Evolutionary conservation across 345 rosid genomes (phyloP).

Genomic region (Camelina hispida): DNA sequence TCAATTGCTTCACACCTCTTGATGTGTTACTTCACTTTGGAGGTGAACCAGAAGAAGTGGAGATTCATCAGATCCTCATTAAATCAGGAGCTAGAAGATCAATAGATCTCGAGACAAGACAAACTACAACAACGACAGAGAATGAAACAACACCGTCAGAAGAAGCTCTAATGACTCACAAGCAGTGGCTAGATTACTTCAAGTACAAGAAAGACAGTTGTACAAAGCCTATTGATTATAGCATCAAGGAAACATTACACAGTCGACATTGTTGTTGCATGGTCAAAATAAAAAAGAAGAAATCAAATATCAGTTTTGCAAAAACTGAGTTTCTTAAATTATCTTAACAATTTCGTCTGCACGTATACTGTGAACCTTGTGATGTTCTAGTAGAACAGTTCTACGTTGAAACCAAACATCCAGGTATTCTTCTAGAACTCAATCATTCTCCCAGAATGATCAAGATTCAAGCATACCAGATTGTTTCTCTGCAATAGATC

Average conservation of each 20-base stretch:
- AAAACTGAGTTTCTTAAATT: neutral
- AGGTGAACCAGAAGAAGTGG: slow-evolving; percentile 41
- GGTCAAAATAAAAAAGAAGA: slow-evolving; percentile 49
- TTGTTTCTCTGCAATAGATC: neutral
- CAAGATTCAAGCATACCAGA: neutral
- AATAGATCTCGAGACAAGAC: neutral
- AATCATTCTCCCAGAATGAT: neutral
- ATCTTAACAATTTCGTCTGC: slow-evolving; percentile 29
- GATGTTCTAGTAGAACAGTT: slow-evolving; percentile 49
- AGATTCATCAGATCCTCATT: slow-evolving; percentile 34
- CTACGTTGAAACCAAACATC: slow-evolving; percentile 70
- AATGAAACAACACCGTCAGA: too few species aligned
- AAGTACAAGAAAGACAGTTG: slow-evolving; percentile 50
- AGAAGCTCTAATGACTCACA: too few species aligned
- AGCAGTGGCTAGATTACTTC: slow-evolving; percentile 28
- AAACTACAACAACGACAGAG: too few species aligned
- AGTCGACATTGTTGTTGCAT: slow-evolving; percentile 83
- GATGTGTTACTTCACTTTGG: slow-evolving; percentile 34
- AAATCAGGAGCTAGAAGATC: slow-evolving; percentile 43
- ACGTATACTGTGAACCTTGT: slow-evolving; percentile 89
- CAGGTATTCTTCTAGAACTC: slow-evolving; percentile 50
- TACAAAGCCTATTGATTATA: slow-evolving; percentile 79
- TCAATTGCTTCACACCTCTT: slow-evolving; percentile 41
- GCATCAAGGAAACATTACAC: slow-evolving; percentile 92
- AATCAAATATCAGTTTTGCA: neutral